Evolutionary conservation across 306 rosid species (phyloP).

Genomic region (Vigna reflexopilosa): DNA sequence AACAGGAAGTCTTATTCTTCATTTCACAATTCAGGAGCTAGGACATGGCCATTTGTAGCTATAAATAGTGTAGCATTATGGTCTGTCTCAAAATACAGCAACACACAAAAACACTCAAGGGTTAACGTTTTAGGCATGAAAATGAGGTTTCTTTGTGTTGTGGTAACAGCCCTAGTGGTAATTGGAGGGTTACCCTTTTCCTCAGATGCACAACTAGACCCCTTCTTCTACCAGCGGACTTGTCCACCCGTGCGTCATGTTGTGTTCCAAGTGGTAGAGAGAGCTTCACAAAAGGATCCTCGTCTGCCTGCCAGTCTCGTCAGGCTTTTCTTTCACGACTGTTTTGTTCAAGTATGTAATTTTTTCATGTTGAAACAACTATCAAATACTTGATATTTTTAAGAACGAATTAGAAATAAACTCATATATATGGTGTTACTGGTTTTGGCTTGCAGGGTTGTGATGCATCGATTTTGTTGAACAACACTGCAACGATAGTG

Average conservation of each 20-base stretch:
- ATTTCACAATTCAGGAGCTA: background rate
- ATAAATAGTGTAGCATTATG: conserved; percentile 17
- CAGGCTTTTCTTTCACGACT: conserved; percentile 70
- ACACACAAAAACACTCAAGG: background rate
- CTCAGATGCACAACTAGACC: conserved; percentile 43
- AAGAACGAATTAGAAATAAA: no score
- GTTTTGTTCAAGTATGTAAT: conserved; percentile 56
- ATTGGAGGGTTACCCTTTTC: conserved; percentile 46
- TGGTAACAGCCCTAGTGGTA: background rate
- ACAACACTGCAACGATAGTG: conserved; percentile 48
- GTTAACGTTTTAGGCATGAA: background rate
- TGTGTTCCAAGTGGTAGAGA: conserved; percentile 28
- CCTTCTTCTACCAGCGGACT: conserved; percentile 41
- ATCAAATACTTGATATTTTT: no score
- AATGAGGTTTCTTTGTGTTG: conserved; percentile 7
- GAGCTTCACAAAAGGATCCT: conserved; percentile 40
- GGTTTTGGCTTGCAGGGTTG: conserved; percentile 12
- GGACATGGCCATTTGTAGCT: conserved; percentile 15
- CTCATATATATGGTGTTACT: background rate
- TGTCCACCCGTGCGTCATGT: conserved; percentile 45
- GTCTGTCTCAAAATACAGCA: background rate
- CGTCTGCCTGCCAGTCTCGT: conserved; percentile 54
- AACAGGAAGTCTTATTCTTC: background rate
- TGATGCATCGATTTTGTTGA: conserved; percentile 66
- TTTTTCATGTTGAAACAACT: no score